Percentiles rank a stretch among this genome's conserved stretches.
Conservation (phyloP, 495 filamentous ascomycete genomes). For the Haplographium delicatum region DNA sequence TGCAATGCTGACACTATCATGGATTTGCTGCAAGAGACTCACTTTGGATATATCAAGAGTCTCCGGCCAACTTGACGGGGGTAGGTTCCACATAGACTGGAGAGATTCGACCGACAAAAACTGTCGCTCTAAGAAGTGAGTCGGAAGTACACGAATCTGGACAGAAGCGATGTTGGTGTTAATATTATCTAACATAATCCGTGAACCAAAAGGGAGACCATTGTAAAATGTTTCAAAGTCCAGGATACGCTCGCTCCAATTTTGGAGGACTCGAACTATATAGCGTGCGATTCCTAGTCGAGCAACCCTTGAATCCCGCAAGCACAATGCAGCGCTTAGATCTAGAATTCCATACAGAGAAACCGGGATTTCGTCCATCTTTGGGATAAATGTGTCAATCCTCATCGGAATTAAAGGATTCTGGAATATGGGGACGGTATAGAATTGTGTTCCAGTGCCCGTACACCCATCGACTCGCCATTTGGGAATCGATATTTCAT, state of each 20-base stretch:
- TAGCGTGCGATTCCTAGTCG: slow-evolving; percentile 6
- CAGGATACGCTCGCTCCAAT: slow-evolving; percentile 6
- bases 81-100: slow-evolving; percentile 14
- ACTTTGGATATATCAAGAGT: slow-evolving; percentile 10
- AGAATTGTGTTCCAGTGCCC: slow-evolving; percentile 7
- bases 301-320: not conserved
- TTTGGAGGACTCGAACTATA: slow-evolving; percentile 11
- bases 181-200: slow-evolving; percentile 14
- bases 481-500: not conserved
- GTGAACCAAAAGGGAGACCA: slow-evolving; percentile 17
- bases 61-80: slow-evolving; percentile 6
- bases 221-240: slow-evolving; percentile 13
- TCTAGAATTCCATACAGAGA: not conserved
- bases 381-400: slow-evolving; percentile 17
- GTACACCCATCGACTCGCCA: slow-evolving; percentile 19
- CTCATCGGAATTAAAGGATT: slow-evolving; percentile 5
- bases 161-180: slow-evolving; percentile 4
- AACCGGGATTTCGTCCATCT: not conserved
- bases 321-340: not conserved
- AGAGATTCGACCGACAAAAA: slow-evolving; percentile 4
- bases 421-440: not conserved
- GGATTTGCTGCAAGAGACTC: slow-evolving; percentile 10
- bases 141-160: slow-evolving; percentile 13
- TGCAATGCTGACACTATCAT: slow-evolving; percentile 17
- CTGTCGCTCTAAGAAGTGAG: slow-evolving; percentile 13